Evolutionary conservation across 1,284 basidiomycete genomes (phyloP), one percentile per base, ranked within the genome.

Genomic region (Pholiota adiposa): DNA sequence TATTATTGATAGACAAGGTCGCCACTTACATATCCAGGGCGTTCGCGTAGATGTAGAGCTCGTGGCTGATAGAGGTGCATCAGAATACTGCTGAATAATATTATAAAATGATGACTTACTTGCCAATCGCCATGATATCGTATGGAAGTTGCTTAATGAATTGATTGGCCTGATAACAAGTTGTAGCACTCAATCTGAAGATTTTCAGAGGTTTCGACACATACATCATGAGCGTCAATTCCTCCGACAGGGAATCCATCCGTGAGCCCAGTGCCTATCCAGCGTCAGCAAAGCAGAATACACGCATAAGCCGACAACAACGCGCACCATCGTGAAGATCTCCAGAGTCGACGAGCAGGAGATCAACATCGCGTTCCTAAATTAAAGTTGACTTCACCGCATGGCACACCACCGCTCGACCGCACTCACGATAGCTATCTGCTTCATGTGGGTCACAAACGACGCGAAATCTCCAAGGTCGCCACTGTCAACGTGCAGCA

Each of bases 51-150:
- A 85, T 80, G 75, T 96, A 96, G 33, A 96, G 75, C 75, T 96
- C 94, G 68, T 96, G 94, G 68, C 88, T 89, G 50, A 18, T 34
- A 57, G 14, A 46, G 8, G 25, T 12, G 4, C 11, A 11, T 56
- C 34, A 56, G 46, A 56, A n/a, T 6, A 21, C 11, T 5, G 9
- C 5, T n/a, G 19, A 18, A 56, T 5, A 29, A 18, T 4, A 4
- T 5, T 27, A 14, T 12, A 2, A 21, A 7, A 21, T 19, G 9
- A 23, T 9, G n/a, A 41, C 85, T 54, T 66, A 88, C 85, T 96
- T 96, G 69, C 95, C 94, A 60, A 96, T 93, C 0, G 92, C 78
- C 67, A 96, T 84, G 7, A 94, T 68, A 70, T 97, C 95, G 70
- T 94, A 96, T 0, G 90, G 87, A 27, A 96, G 79, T 65, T 86